Conservation (phyloP, 2,329 filamentous ascomycete species). For the Alternaria incomplexa region DNA sequence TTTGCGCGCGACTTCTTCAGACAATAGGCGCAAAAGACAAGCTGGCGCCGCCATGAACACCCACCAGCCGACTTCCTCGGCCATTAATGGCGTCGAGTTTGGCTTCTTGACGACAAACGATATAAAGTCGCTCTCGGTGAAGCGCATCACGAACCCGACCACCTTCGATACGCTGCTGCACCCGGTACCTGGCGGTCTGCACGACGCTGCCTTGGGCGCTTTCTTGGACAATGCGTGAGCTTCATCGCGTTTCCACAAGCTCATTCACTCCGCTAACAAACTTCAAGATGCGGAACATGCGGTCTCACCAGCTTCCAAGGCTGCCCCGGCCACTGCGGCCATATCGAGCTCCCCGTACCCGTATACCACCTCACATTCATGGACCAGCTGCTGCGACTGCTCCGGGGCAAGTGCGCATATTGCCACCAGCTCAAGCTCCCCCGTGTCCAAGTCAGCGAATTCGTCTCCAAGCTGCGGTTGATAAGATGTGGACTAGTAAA, state of each 20-base stretch:
- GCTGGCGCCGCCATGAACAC: conserved; percentile 49
- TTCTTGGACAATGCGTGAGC: conserved; percentile 83
- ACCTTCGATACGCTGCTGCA: conserved; percentile 95
- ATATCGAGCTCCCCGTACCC: conserved; percentile 91
- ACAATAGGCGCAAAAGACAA: conserved; percentile 20
- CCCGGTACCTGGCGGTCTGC: conserved; percentile 86
- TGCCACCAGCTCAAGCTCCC: conserved; percentile 85
- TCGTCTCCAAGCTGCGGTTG: conserved; percentile 82
- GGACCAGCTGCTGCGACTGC: conserved; percentile 84
- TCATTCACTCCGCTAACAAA: conserved; percentile 10
- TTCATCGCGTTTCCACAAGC: conserved; percentile 9
- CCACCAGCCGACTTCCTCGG: conserved; percentile 78
- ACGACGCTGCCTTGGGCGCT: conserved; percentile 89
- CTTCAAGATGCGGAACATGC: conserved; percentile 85
- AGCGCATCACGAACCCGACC: conserved; percentile 88
- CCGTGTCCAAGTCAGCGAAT: conserved; percentile 77
- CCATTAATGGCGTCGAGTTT: conserved; percentile 88
- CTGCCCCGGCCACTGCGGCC: conserved; percentile 92
- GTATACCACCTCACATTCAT: conserved; percentile 98
- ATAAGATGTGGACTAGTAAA: conserved; percentile 82
- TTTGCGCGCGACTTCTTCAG: conserved; percentile 18
- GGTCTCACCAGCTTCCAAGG: conserved; percentile 74
- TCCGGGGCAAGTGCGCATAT: conserved; percentile 88
- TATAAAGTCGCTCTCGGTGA: conserved; percentile 88
- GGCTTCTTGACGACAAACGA: conserved; percentile 81